Conservation (phyloP, 148 eudicot genomes). For the Vaccinium vitisidaea region DNA sequence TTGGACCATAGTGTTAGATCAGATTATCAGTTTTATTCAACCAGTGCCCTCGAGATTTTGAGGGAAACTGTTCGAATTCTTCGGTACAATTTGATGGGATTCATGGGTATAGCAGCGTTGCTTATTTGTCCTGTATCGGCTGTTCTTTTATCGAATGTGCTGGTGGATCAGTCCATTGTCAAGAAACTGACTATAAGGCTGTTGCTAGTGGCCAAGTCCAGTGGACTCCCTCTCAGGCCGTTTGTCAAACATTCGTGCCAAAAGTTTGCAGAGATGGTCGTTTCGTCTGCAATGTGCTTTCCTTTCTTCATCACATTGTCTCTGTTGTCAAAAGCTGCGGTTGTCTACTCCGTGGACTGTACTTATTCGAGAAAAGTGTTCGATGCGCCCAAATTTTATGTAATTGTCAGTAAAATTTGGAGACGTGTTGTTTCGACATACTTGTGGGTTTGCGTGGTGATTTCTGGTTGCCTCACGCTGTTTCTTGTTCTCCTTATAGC, state of each 20-base stretch:
- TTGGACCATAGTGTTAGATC: constrained; percentile 16
- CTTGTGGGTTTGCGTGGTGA: constrained; percentile 61
- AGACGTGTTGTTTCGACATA: constrained; percentile 61
- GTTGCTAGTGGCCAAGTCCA: constrained; percentile 61
- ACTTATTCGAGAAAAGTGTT: constrained; percentile 76
- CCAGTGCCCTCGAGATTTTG: constrained; percentile 68
- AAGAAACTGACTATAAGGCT: constrained; percentile 56
- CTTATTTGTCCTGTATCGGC: constrained; percentile 85
- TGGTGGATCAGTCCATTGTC: constrained; percentile 68
- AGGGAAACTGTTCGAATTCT: constrained; percentile 82
- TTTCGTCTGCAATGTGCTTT: constrained; percentile 69
- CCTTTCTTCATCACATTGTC: constrained; percentile 68
- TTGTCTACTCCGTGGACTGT: constrained; percentile 83
- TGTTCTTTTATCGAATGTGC: constrained; percentile 58
- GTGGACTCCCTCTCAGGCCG: constrained; percentile 74
- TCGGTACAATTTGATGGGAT: constrained; percentile 59
- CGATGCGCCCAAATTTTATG: constrained; percentile 48
- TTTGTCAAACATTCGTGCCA: constrained; percentile 67
- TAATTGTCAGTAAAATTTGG: constrained; percentile 61
- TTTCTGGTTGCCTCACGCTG: constrained; percentile 55
- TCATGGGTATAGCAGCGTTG: constrained; percentile 61
- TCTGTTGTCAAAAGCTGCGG: constrained; percentile 79
- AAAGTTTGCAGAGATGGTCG: constrained; percentile 60
- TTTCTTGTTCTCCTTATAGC: constrained; percentile 61
- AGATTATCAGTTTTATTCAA: constrained; percentile 48